Evolutionary conservation across 2,329 filamentous ascomycete genomes (phyloP).

Genomic region (Penicillium occitanis): DNA sequence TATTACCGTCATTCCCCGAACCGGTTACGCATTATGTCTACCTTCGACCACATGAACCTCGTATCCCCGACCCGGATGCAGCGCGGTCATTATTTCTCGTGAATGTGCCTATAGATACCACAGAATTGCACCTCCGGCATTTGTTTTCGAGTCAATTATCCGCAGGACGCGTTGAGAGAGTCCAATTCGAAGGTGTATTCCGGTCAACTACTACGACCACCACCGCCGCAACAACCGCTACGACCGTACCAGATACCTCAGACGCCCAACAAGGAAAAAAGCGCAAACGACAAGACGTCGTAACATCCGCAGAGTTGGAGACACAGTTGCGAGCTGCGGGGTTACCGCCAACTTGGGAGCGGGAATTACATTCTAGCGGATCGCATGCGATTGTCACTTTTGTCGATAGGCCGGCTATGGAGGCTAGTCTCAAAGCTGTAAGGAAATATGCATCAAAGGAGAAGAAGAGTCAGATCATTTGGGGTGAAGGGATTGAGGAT

Average conservation of each 20-base stretch:
- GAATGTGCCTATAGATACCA: conserved; percentile 83
- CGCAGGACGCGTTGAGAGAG: conserved; percentile 72
- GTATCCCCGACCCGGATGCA: conserved; percentile 70
- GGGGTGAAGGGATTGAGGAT: conserved; percentile 64
- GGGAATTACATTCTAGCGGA: conserved; percentile 69
- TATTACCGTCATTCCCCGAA: conserved; percentile 60
- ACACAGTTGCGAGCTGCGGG: conserved; percentile 59
- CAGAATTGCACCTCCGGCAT: conserved; percentile 70
- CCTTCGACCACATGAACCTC: conserved; percentile 78
- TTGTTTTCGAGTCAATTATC: conserved; percentile 74
- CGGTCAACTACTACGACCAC: conserved; percentile 33
- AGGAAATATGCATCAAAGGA: conserved; percentile 57
- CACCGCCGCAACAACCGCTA: not conserved
- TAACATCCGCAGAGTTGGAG: conserved; percentile 47
- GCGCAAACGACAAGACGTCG: conserved; percentile 59
- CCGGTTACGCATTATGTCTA: conserved; percentile 79
- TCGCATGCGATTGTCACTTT: conserved; percentile 78
- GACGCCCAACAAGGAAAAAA: conserved; percentile 45
- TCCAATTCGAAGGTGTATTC: conserved; percentile 65
- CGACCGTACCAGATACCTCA: not conserved
- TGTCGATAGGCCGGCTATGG: conserved; percentile 76
- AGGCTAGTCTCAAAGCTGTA: conserved; percentile 73
- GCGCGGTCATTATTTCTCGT: conserved; percentile 83
- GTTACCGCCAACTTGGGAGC: conserved; percentile 72
- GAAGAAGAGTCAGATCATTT: conserved; percentile 41